Base-by-base conservation (phyloP, 208 protist genomes). In the Sergeia podlipaevii region DNA sequence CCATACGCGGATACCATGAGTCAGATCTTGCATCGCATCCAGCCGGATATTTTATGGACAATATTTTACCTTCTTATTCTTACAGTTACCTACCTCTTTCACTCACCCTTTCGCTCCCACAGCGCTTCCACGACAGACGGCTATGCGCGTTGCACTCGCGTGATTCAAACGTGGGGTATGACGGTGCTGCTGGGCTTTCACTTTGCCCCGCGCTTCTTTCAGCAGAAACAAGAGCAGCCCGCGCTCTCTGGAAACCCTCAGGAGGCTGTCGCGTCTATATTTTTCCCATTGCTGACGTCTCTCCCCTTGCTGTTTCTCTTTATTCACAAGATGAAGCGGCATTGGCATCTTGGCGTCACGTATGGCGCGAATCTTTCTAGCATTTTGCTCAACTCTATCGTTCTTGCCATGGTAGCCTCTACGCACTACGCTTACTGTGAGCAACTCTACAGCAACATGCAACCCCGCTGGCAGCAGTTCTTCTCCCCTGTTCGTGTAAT, bases 311-410 rank as follows among this genome's bases (percentile, higher is more conserved):
- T 76, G 8, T 85, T 93, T 34, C 11, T 70, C 4, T 62, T 85
- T 18, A 26, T 79, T 1, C 81, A 93, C 64, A 88, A 85, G 66
- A 67, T 77, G 52, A 88, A 88, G 70, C 70, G 85, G n/a, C 38
- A 41, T 13, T 74, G 61, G 66, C n/a, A 60, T 0, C 49, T 93
- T 2, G 65, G 75, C 47, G 32, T 90, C 15, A 90, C 85, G 10
- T 93, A 93, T 33, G 78, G 76, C 30, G 42, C 73, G 15, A 73
- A 39, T 28, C 34, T 77, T 17, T 67, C 66, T 8, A 42, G 74
- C 15, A 41, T 88, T 7, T 42, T 77, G 1, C 63, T 93, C 20
- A 93, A 89, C 64, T 74, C 85, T 1, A 52, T 90, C n/a, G 28
- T 90, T 2, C 65, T 93, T n/a, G 66, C 76, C 15, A 63, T 80